phyloP scores from a whole-genome alignment of 805 yeast species.

The Wickerhamomyces queroliae region DNA sequence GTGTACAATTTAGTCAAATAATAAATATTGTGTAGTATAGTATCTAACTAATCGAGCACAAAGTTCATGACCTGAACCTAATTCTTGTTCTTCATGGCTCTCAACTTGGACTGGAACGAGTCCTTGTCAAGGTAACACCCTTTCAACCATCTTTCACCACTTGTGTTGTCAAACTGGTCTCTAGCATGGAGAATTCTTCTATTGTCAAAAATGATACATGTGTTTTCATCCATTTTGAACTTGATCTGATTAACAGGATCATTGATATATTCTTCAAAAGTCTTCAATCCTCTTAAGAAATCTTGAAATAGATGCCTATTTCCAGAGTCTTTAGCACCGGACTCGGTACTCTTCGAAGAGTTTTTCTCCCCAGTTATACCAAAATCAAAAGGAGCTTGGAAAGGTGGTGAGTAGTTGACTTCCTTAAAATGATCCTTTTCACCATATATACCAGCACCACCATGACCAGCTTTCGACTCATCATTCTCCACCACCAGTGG shows the following conservation, averaged over 20 bases:
- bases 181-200: conserved; percentile 69
- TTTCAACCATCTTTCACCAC: conserved; percentile 61
- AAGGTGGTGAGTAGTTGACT: conserved; percentile 76
- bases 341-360: conserved; percentile 12
- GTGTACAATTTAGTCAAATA: too few species aligned
- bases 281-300: conserved; percentile 49
- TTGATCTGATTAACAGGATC: conserved; percentile 48
- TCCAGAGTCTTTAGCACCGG: conserved; percentile 31
- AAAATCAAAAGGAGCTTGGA: conserved; percentile 70
- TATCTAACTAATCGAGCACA: too few species aligned
- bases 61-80: conserved; percentile 6
- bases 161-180: conserved; percentile 36
- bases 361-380: conserved; percentile 39
- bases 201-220: conserved; percentile 66
- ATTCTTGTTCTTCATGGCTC: conserved; percentile 25
- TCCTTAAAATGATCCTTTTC: conserved; percentile 36
- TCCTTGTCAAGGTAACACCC: conserved; percentile 75
- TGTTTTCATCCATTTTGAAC: conserved; percentile 48
- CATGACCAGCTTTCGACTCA: not conserved
- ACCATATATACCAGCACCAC: conserved; percentile 7
- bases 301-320: conserved; percentile 41
- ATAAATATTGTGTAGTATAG: too few species aligned
- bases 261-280: conserved; percentile 55
- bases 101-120: conserved; percentile 55
- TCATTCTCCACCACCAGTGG: conserved; percentile 58